A percentile compares a stretch with the other conserved stretches of the same genome.
phyloP scores from a whole-genome alignment of 495 filamentous ascomycete species.

The Aspergillus affinis region DNA sequence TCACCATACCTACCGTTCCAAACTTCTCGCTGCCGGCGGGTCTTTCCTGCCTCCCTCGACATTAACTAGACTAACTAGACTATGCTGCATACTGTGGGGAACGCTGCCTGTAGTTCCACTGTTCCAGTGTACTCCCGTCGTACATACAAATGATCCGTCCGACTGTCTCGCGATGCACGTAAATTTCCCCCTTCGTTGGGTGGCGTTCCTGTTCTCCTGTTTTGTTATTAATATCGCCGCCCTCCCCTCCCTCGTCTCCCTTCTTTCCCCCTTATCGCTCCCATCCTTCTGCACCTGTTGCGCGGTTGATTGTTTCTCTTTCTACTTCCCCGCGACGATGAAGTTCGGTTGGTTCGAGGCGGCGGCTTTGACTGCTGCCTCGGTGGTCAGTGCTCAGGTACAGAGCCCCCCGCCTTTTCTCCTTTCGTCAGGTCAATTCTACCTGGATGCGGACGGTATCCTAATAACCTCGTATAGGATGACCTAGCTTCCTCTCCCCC shows the following conservation, averaged over 20 bases:
- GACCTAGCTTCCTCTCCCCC: constrained; percentile 54
- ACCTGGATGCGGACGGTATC: background rate
- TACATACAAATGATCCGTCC: background rate
- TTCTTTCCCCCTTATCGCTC: constrained; percentile 2
- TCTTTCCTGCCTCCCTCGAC: constrained; percentile 1
- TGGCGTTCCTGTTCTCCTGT: background rate
- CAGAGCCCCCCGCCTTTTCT: background rate
- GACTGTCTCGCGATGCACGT: constrained; percentile 1
- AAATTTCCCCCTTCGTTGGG: constrained; percentile 1
- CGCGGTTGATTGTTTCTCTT: background rate
- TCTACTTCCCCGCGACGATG: constrained; percentile 29
- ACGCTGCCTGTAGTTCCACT: background rate
- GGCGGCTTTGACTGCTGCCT: constrained; percentile 34
- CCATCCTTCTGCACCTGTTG: background rate
- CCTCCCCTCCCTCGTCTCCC: background rate
- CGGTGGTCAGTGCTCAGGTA: constrained; percentile 40
- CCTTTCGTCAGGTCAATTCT: too few relatives aligned
- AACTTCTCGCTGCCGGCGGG: background rate
- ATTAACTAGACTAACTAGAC: background rate
- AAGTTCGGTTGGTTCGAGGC: constrained; percentile 42
- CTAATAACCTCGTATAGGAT: constrained; percentile 18
- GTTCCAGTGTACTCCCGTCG: background rate
- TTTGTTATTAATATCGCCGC: constrained; percentile 6
- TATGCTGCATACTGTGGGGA: background rate
- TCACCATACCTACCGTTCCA: constrained; percentile 2